phyloP scores from a whole-genome alignment of 2,329 filamentous ascomycete species.

The Stagonosporopsis chrysanthemi region DNA sequence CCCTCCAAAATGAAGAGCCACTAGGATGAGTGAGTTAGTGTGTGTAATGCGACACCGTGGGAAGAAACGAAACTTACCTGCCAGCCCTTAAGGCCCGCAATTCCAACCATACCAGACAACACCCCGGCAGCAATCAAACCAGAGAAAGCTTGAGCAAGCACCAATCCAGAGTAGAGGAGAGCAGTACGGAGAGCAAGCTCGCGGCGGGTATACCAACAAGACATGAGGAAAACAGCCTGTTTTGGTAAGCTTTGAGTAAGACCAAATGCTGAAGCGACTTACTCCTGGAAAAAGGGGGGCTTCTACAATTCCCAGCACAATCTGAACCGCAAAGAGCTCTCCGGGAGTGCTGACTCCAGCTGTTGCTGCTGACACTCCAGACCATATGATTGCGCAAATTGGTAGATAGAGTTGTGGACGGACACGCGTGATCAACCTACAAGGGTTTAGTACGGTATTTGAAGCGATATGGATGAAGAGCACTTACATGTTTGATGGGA shows the following conservation, averaged over 20 bases:
- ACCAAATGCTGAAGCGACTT: neutral
- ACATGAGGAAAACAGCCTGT: constrained; percentile 21
- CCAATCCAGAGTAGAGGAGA: constrained; percentile 58
- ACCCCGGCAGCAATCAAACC: constrained; percentile 58
- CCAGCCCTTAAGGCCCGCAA: constrained; percentile 43
- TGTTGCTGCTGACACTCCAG: constrained; percentile 52
- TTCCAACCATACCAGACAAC: constrained; percentile 44
- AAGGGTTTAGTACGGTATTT: neutral
- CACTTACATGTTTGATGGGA: constrained; percentile 3
- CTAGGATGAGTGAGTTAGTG: neutral
- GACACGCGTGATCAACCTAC: constrained; percentile 16
- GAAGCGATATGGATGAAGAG: neutral
- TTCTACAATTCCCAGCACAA: constrained; percentile 73
- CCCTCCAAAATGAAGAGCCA: constrained; percentile 32
- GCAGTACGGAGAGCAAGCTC: constrained; percentile 18
- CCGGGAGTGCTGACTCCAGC: constrained; percentile 67
- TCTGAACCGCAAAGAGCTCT: constrained; percentile 56
- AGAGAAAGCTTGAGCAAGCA: constrained; percentile 66
- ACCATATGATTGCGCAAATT: constrained; percentile 17
- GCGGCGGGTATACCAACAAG: constrained; percentile 21
- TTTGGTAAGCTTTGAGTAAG: neutral
- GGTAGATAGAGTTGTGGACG: constrained; percentile 22
- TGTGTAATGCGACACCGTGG: neutral
- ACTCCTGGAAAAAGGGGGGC: constrained; percentile 66
- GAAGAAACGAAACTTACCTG: neutral